Evolutionary conservation across 106 monocot species (phyloP).

Genomic region (Gastrodia elata): DNA sequence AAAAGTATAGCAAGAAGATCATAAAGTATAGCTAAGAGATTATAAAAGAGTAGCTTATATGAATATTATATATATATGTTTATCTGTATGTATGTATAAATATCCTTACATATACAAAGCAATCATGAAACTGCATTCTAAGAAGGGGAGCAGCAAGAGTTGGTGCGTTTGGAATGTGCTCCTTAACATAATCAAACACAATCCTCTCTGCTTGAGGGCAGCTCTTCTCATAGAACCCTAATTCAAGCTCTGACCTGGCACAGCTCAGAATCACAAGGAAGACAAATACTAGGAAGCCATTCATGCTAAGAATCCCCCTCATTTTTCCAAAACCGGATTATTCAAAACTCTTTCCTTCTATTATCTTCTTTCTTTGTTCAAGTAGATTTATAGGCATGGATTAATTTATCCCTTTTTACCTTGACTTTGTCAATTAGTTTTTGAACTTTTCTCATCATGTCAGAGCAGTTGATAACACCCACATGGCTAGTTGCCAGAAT

Average conservation of each 20-base stretch:
- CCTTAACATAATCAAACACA: slow-evolving; percentile 17
- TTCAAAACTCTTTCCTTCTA: not conserved
- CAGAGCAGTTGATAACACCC: not conserved
- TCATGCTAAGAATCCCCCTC: not conserved
- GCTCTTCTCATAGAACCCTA: slow-evolving; percentile 25
- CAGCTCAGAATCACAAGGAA: not conserved
- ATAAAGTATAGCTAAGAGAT: no score
- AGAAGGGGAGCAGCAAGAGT: slow-evolving; percentile 24
- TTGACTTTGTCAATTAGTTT: not conserved
- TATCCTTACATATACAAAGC: slow-evolving; percentile 30
- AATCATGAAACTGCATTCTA: slow-evolving; percentile 52
- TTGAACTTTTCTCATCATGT: not conserved
- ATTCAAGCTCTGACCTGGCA: slow-evolving; percentile 14
- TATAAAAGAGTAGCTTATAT: no score
- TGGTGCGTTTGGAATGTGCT: slow-evolving; percentile 27
- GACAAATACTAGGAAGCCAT: not conserved
- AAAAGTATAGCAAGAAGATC: no score
- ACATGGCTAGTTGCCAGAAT: not conserved
- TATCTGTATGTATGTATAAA: no score
- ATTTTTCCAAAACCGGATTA: not conserved
- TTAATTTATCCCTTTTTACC: not conserved
- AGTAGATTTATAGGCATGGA: not conserved
- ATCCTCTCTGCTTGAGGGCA: slow-evolving; percentile 41
- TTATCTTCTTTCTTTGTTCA: not conserved
- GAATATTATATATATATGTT: no score